These are phyloP conservation scores for Neurospora sp. DNA, from an alignment of 495 filamentous ascomycete genomes.

Conservation along the genomic window DNA sequence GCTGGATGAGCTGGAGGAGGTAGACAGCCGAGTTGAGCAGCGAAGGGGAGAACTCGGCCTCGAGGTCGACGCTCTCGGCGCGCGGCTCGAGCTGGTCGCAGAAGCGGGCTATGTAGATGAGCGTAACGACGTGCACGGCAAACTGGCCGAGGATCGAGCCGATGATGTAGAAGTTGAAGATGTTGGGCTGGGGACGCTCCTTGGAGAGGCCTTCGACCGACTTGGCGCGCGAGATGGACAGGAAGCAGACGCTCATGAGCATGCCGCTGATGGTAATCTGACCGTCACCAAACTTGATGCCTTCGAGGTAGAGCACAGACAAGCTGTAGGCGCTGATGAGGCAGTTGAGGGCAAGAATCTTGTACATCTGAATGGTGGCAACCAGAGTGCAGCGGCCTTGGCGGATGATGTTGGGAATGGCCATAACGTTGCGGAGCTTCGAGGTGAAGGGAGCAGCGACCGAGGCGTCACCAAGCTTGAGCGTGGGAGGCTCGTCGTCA, in stretches of 20 bases:
- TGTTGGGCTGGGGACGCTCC: constrained; percentile 95
- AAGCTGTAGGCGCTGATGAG: constrained; percentile 97
- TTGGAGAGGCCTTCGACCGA: constrained; percentile 92
- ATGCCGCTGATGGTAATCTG: constrained; percentile 98
- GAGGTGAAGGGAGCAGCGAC: constrained; percentile 96
- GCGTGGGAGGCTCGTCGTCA: constrained; percentile 83
- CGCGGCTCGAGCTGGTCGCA: constrained; percentile 75
- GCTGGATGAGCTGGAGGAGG: constrained; percentile 95
- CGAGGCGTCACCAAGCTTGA: constrained; percentile 96
- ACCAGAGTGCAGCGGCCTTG: constrained; percentile 96
- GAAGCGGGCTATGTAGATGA: constrained; percentile 89
- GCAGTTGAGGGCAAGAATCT: constrained; percentile 97
- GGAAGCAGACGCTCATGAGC: constrained; percentile 99
- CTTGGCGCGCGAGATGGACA: constrained; percentile 91
- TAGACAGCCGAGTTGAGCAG: constrained; percentile 96
- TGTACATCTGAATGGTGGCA: constrained; percentile 99
- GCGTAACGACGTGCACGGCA: constrained; percentile 84
- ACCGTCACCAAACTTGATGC: constrained; percentile 98
- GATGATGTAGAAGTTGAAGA: constrained; percentile 99
- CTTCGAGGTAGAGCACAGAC: constrained; percentile 91
- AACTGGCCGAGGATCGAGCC: constrained; percentile 97
- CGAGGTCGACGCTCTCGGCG: constrained; percentile 68
- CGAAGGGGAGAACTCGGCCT: constrained; percentile 89
- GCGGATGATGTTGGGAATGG: constrained; percentile 95
- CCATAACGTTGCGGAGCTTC: constrained; percentile 93